phyloP scores from a whole-genome alignment of 441 rosid species.

The Erodium moschatum region DNA sequence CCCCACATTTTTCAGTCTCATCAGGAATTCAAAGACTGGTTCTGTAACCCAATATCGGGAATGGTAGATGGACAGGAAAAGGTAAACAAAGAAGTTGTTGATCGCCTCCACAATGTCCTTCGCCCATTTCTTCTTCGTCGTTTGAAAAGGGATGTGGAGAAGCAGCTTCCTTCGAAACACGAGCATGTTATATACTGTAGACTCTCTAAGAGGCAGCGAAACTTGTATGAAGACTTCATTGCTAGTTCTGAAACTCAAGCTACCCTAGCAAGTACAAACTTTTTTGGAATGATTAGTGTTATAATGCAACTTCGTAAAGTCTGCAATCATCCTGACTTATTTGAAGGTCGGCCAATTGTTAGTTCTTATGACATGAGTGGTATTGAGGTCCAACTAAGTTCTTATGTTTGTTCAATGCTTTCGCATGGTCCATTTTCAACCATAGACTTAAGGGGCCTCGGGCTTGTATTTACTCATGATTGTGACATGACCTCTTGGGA shows the following conservation, averaged over 20 bases:
- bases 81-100: conserved; percentile 94
- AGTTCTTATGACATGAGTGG: conserved; percentile 96
- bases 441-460: conserved; percentile 58
- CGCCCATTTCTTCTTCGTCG: conserved; percentile 97
- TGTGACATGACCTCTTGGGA: conserved; percentile 88
- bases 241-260: conserved; percentile 99
- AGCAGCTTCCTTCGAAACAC: conserved; percentile 87
- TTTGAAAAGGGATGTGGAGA: conserved; percentile 96
- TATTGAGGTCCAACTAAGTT: conserved; percentile 64
- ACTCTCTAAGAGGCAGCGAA: conserved; percentile 95
- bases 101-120: conserved; percentile 97
- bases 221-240: conserved; percentile 97
- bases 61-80: conserved; percentile 99
- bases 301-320: conserved; percentile 99
- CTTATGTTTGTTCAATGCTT: conserved; percentile 64
- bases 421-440: conserved; percentile 52
- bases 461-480: conserved; percentile 77
- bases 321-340: conserved; percentile 98
- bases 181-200: conserved; percentile 95
- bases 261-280: conserved; percentile 86
- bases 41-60: conserved; percentile 95
- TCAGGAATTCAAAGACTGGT: conserved; percentile 99
- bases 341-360: conserved; percentile 98
- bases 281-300: conserved; percentile 98
- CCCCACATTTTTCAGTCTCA: conserved; percentile 99